These are phyloP conservation scores for Talaromyces sp. DNA, from an alignment of 2,329 filamentous ascomycete genomes.

Conservation along the genomic window DNA sequence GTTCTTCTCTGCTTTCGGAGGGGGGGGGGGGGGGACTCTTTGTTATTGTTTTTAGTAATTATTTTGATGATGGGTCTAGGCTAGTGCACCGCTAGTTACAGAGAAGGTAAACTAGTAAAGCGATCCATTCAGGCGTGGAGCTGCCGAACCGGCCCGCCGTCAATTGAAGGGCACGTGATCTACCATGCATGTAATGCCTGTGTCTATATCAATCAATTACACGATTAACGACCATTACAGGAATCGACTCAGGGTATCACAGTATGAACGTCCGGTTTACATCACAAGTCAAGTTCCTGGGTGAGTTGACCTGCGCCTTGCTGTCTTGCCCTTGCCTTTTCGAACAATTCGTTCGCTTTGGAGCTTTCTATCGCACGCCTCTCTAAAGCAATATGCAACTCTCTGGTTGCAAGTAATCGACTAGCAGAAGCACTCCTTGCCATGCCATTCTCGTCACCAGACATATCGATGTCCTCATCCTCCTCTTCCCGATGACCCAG, in stretches of 20 bases:
- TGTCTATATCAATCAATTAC: too few species aligned
- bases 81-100: not conserved
- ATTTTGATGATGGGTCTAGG: slow-evolving; percentile 4
- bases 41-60: slow-evolving; percentile 6
- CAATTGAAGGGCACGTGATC: slow-evolving; percentile 9
- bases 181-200: too few species aligned
- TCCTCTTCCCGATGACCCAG: slow-evolving; percentile 24
- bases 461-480: slow-evolving; percentile 19
- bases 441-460: slow-evolving; percentile 21
- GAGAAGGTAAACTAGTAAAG: too few species aligned
- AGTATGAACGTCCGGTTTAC: not conserved
- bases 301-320: slow-evolving; percentile 28
- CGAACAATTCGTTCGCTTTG: slow-evolving; percentile 34
- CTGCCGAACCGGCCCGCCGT: slow-evolving; percentile 3
- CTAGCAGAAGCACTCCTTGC: slow-evolving; percentile 24
- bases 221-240: too few species aligned
- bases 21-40: not conserved
- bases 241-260: not conserved
- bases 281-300: not conserved
- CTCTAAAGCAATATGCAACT: slow-evolving; percentile 34
- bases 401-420: slow-evolving; percentile 31
- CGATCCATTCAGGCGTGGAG: slow-evolving; percentile 8
- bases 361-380: slow-evolving; percentile 30
- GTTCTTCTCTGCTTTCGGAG: not conserved
- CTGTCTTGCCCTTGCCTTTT: slow-evolving; percentile 32